Conservation (phyloP, 2,329 filamentous ascomycete species). For the Alternaria longipes region DNA sequence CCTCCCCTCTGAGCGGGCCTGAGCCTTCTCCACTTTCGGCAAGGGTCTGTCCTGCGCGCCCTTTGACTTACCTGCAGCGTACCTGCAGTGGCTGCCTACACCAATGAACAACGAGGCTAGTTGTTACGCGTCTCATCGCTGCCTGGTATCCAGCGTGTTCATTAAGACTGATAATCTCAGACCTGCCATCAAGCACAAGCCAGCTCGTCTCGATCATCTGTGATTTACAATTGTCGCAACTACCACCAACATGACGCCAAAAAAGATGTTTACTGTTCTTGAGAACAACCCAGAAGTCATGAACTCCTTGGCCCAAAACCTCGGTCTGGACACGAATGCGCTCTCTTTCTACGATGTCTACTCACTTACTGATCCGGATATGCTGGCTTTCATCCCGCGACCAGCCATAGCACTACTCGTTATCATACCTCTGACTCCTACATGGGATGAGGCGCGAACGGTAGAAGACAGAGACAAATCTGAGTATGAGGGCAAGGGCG, state of each 20-base stretch:
- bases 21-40: neutral
- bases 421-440: conserved; percentile 57
- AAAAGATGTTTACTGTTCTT: conserved; percentile 40
- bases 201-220: neutral
- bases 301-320: conserved; percentile 58
- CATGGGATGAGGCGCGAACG: conserved; percentile 54
- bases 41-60: neutral
- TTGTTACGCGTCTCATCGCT: conserved; percentile 10
- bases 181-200: neutral
- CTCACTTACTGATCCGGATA: conserved; percentile 60
- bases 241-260: conserved; percentile 18
- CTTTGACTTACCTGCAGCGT: conserved; percentile 1
- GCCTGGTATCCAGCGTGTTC: conserved; percentile 6
- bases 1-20: neutral
- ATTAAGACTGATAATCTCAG: neutral
- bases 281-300: conserved; percentile 67
- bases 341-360: conserved; percentile 65
- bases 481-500: conserved; percentile 59
- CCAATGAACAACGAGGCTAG: neutral
- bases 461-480: conserved; percentile 52
- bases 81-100: conserved; percentile 8
- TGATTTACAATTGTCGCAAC: neutral
- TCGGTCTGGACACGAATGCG: conserved; percentile 56
- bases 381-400: conserved; percentile 61
- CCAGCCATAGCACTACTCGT: conserved; percentile 65